Base-by-base conservation (phyloP, 495 filamentous ascomycete genomes). In the Penicillium coprophilum region DNA sequence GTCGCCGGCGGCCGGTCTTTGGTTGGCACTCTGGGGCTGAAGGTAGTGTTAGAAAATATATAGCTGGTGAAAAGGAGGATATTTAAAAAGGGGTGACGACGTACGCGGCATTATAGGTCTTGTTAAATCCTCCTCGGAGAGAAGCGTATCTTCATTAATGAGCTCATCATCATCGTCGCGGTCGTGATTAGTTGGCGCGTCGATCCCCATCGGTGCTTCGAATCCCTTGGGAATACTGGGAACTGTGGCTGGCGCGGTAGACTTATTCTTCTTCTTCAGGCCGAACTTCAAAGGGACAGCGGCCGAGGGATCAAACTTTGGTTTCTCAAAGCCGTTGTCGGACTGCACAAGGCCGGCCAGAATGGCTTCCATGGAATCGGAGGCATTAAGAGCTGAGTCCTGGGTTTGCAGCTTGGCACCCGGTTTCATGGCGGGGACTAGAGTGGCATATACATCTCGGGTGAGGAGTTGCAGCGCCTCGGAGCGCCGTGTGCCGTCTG, bases 111-210 rank as follows among this genome's bases (percentile, higher is more conserved):
- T 78, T 31, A 92, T 79, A 8, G 87, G 87, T 61, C 82, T 75
- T 40, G 80, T 83, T 59, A 92, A 70, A 65, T 97, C 91, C 40
- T 91, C 91, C 50, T 90, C 92, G 3, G 85, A 87, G 38, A 98
- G 75, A 7, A 98, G 79, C 9, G 82, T 83, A 65, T 96, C 87
- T 72, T 97, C 94, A 68, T 97, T 90, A 62, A 98, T 91, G 38
- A 96, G 71, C 44, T 93, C 91, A 57, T 91, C 88, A 53, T 89
- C 85, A 30, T 86, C 80, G 49, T 87, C 59, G 53, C 34, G 44
- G 41, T 83, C 53, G 41, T 54, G 36, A 47, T 82, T 46, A 20
- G 32, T 54, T 11, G 49, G 49, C 8, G 27, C 9, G 17, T 47
- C 45, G 81, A 47, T 41, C 71, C 28, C 60, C 65, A 19, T 72